Percentiles rank a stretch among this genome's conserved stretches.
phyloP scores from a whole-genome alignment of 2,329 filamentous ascomycete species.

The Fusarium robinianum region DNA sequence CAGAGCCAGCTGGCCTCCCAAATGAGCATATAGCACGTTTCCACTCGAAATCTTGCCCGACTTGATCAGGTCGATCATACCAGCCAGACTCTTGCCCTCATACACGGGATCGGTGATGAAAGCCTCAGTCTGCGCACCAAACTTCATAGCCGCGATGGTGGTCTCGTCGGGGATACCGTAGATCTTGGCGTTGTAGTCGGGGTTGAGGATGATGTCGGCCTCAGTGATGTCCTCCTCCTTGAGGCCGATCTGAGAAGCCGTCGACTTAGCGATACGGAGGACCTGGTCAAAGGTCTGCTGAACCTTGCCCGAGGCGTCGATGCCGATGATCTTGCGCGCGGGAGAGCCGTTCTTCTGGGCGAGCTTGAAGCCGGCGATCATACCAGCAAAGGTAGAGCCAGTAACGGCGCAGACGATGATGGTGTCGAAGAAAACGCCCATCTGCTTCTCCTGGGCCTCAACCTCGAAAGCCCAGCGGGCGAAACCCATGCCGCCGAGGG shows the following conservation, averaged over 20 bases:
- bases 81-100: slow-evolving; percentile 75
- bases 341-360: slow-evolving; percentile 52
- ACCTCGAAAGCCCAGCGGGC: slow-evolving; percentile 74
- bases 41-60: slow-evolving; percentile 64
- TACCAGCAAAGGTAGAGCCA: slow-evolving; percentile 71
- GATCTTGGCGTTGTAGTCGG: slow-evolving; percentile 64
- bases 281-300: slow-evolving; percentile 67
- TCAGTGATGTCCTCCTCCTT: slow-evolving; percentile 62
- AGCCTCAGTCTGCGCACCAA: slow-evolving; percentile 69
- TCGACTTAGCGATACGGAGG: slow-evolving; percentile 66
- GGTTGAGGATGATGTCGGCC: slow-evolving; percentile 65
- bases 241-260: slow-evolving; percentile 66
- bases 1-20: slow-evolving; percentile 71
- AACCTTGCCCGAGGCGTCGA: slow-evolving; percentile 56
- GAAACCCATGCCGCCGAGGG: slow-evolving; percentile 71
- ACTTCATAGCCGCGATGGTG: slow-evolving; percentile 70
- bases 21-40: slow-evolving; percentile 73
- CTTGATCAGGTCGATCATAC: slow-evolving; percentile 70
- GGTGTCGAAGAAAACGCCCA: slow-evolving; percentile 69
- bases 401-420: slow-evolving; percentile 73
- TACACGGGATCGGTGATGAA: slow-evolving; percentile 79
- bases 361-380: slow-evolving; percentile 74
- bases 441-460: slow-evolving; percentile 61
- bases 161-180: slow-evolving; percentile 70
- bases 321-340: slow-evolving; percentile 64